Conservation (phyloP, 2,329 filamentous ascomycete species). For the Xylaria polymorpha region DNA sequence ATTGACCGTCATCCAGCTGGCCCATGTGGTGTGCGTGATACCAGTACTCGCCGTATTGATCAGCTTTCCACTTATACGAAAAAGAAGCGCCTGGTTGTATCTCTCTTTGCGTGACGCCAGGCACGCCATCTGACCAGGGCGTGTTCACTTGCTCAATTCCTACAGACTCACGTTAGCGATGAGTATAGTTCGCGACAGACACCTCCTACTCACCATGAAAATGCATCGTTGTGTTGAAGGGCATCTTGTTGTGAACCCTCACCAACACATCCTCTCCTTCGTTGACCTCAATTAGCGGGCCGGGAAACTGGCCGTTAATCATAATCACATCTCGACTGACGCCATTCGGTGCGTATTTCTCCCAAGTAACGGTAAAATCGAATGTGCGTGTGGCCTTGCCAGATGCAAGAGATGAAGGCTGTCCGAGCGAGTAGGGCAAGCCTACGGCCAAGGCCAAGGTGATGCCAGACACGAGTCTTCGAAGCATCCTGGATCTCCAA, state of each 20-base stretch:
- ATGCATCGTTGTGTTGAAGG: constrained; percentile 61
- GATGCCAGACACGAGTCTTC: neutral
- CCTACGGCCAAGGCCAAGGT: neutral
- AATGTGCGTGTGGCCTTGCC: neutral
- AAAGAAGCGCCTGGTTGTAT: constrained; percentile 51
- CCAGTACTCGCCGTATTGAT: constrained; percentile 68
- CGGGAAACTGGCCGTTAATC: constrained; percentile 69
- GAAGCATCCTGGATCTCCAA: neutral
- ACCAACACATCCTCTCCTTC: constrained; percentile 63
- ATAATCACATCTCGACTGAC: constrained; percentile 25
- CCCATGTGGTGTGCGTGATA: constrained; percentile 69
- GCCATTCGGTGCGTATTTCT: constrained; percentile 22
- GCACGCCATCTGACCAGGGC: neutral
- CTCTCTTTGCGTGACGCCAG: neutral
- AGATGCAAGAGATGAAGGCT: neutral
- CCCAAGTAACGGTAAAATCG: constrained; percentile 18
- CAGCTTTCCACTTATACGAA: constrained; percentile 66
- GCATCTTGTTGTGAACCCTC: constrained; percentile 59
- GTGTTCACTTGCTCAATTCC: neutral
- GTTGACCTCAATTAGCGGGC: constrained; percentile 65
- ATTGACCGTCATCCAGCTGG: constrained; percentile 70
- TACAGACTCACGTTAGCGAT: neutral
- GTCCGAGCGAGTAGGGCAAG: neutral
- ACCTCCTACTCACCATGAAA: constrained; percentile 56
- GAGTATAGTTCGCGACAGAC: neutral